Percentiles rank a stretch among this genome's conserved stretches.
Conservation (phyloP, 192 early-diverging fungal species). For the Coemansia sp. region DNA sequence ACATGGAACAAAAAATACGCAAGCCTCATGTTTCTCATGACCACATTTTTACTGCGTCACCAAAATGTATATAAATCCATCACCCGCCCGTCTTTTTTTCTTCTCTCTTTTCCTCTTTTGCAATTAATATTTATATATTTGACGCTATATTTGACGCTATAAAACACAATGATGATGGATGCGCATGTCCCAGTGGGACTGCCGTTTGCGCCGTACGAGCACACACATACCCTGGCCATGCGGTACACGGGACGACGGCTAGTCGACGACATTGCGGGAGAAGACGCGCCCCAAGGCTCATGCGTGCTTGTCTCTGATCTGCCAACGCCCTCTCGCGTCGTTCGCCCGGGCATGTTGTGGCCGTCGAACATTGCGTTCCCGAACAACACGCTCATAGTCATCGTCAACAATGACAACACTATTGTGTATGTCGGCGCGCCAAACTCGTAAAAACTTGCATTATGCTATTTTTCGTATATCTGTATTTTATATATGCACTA, state of each 20-base stretch:
- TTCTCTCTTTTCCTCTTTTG: too few relatives aligned
- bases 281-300: constrained; percentile 10
- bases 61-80: neutral
- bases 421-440: constrained; percentile 35
- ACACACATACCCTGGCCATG: constrained; percentile 25
- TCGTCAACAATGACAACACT: constrained; percentile 32
- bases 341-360: constrained; percentile 49
- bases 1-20: too few relatives aligned
- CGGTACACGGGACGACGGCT: constrained; percentile 37
- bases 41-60: too few relatives aligned
- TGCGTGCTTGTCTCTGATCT: constrained; percentile 40
- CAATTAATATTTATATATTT: too few relatives aligned
- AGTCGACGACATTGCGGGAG: constrained; percentile 47
- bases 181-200: constrained; percentile 27
- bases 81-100: neutral
- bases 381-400: constrained; percentile 34
- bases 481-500: neutral
- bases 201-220: constrained; percentile 40
- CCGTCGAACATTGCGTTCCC: constrained; percentile 33
- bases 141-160: too few relatives aligned
- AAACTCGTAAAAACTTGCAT: neutral
- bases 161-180: constrained; percentile 40
- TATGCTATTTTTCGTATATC: neutral
- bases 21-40: too few relatives aligned
- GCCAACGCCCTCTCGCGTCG: constrained; percentile 29